phyloP scores from a whole-genome alignment of 768 basidiomycete genomes.

The Boletus pseudopeckii region DNA sequence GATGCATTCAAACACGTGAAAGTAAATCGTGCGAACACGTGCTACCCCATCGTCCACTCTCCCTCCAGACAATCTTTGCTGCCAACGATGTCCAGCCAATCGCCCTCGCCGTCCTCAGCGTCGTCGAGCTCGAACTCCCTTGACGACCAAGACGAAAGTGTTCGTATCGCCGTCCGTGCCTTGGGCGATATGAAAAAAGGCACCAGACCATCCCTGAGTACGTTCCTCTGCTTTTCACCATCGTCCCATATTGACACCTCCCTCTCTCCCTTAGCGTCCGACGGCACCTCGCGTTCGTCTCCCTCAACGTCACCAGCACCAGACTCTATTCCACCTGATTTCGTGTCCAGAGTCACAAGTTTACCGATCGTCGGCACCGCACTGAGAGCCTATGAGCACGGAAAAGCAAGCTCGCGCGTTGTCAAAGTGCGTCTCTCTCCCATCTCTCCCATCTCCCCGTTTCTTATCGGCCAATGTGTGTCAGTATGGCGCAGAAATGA shows the following conservation, averaged over 20 bases:
- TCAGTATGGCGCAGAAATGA: slow-evolving; percentile 87
- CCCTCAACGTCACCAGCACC: slow-evolving; percentile 9
- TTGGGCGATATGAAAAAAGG: slow-evolving; percentile 75
- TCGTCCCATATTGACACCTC: not conserved
- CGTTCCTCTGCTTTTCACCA: slow-evolving; percentile 3
- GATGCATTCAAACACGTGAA: slow-evolving; percentile 25
- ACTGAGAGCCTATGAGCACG: slow-evolving; percentile 72
- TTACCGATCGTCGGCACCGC: slow-evolving; percentile 74
- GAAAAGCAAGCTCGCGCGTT: slow-evolving; percentile 78
- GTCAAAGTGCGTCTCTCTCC: slow-evolving; percentile 61
- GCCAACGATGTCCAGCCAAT: slow-evolving; percentile 13
- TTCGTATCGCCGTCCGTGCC: slow-evolving; percentile 73
- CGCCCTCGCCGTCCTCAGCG: slow-evolving; percentile 13
- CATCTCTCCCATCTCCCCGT: not conserved
- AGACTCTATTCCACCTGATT: slow-evolving; percentile 23
- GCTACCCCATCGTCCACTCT: not conserved
- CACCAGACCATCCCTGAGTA: slow-evolving; percentile 16
- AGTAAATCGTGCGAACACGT: slow-evolving; percentile 4
- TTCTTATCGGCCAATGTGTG: slow-evolving; percentile 10
- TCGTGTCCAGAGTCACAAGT: slow-evolving; percentile 59
- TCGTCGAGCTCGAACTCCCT: slow-evolving; percentile 21
- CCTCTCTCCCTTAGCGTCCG: slow-evolving; percentile 5
- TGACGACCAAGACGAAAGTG: slow-evolving; percentile 67
- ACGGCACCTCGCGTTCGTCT: slow-evolving; percentile 11
- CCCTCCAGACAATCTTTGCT: not conserved